phyloP scores from a whole-genome alignment of 2,329 filamentous ascomycete genomes.

The Scedosporium dehoogii region DNA sequence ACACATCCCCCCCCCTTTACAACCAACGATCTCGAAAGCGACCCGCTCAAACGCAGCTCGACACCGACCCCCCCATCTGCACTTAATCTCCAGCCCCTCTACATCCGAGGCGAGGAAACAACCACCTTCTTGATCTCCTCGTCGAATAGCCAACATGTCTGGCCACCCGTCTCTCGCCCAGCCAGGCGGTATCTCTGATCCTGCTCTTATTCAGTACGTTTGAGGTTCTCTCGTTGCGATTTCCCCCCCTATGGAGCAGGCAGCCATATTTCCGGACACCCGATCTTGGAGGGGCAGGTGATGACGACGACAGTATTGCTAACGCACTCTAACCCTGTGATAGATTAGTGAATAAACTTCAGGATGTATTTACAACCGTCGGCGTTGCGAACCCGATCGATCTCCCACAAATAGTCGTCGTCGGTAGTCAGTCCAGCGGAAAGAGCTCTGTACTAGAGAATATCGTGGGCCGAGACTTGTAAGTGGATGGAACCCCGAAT shows the following conservation, averaged over 20 bases:
- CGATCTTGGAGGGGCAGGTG: not conserved
- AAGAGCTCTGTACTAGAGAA: constrained; percentile 99
- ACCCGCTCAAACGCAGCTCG: not conserved
- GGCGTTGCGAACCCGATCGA: constrained; percentile 99
- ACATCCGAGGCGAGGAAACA: not conserved
- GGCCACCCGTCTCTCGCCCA: constrained; percentile 1
- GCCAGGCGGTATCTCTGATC: constrained; percentile 54
- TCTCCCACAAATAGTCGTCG: constrained; percentile 93
- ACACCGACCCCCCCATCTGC: not conserved
- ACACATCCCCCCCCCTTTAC: not conserved
- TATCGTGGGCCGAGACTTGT: constrained; percentile 98
- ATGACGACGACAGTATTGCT: constrained; percentile 10
- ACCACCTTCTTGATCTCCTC: not conserved
- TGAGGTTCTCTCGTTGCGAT: constrained; percentile 15
- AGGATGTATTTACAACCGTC: constrained; percentile 98
- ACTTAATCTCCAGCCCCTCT: not conserved
- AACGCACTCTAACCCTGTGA: constrained; percentile 14
- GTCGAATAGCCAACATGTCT: constrained; percentile 4
- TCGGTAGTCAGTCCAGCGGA: constrained; percentile 96
- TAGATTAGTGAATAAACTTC: constrained; percentile 93
- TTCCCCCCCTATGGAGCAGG: not conserved
- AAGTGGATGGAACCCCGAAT: constrained; percentile 29
- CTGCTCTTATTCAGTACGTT: constrained; percentile 51
- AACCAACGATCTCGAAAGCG: not conserved
- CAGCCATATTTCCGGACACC: not conserved